phyloP scores from a whole-genome alignment of 2,329 filamentous ascomycete genomes.

The Aspergillus thermomutatus region DNA sequence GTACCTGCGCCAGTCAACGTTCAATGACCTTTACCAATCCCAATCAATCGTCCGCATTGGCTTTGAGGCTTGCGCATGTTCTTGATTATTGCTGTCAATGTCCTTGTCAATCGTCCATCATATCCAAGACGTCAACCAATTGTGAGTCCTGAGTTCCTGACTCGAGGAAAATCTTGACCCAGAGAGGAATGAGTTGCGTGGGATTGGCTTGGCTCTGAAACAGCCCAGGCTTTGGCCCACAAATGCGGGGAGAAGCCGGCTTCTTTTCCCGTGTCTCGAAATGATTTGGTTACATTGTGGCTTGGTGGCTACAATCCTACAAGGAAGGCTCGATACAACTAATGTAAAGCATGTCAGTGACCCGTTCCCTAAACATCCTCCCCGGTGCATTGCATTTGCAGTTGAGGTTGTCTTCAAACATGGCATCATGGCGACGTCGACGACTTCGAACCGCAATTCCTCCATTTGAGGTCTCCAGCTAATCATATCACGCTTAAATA shows the following conservation, averaged over 20 bases:
- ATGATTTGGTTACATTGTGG: neutral
- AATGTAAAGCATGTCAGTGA: neutral
- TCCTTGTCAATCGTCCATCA: no score
- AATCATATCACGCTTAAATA: no score
- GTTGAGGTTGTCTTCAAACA: no score
- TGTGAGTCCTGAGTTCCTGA: neutral
- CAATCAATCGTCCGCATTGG: no score
- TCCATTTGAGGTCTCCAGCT: no score
- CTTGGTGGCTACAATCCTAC: neutral
- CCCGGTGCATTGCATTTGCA: no score
- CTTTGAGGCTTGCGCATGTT: no score
- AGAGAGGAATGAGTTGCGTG: neutral
- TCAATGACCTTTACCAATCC: no score
- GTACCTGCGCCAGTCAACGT: no score
- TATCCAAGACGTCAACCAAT: neutral
- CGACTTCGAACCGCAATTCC: no score
- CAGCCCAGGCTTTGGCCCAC: neutral
- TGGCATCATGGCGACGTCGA: neutral
- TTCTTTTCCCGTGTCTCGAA: neutral
- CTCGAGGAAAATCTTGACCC: neutral
- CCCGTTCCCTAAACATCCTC: neutral
- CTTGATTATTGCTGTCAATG: no score
- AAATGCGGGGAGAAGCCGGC: neutral
- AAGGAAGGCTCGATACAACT: neutral
- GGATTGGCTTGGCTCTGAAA: no score